A percentile compares a stretch with the other conserved stretches of the same genome.
phyloP scores from a whole-genome alignment of 768 basidiomycete genomes.

The Tylopilus subfusipes region DNA sequence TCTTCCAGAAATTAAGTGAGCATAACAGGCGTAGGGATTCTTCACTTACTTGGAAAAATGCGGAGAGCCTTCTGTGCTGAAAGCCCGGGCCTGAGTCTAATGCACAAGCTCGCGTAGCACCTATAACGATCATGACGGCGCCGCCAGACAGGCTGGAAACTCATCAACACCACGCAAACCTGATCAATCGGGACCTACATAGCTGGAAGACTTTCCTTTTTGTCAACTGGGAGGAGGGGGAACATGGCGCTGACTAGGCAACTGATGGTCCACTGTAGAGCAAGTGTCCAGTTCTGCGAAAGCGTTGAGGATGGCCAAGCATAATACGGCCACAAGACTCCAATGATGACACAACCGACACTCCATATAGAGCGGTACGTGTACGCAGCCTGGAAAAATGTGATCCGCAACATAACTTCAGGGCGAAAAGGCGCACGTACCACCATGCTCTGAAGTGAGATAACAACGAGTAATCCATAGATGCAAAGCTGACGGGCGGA shows the following conservation, averaged over 20 bases:
- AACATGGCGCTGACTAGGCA: conserved; percentile 63
- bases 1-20: conserved; percentile 30
- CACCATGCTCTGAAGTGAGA: conserved; percentile 65
- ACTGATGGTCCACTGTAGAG: conserved; percentile 42
- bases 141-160: conserved; percentile 47
- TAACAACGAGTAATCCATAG: conserved; percentile 34
- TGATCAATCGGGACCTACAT: conserved; percentile 49
- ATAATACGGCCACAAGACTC: conserved; percentile 59
- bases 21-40: not conserved
- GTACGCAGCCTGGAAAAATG: conserved; percentile 55
- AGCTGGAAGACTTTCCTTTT: conserved; percentile 52
- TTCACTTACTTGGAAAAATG: conserved; percentile 24
- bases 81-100: not conserved
- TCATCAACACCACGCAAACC: conserved; percentile 6
- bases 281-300: conserved; percentile 24
- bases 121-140: conserved; percentile 38
- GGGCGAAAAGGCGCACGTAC: conserved; percentile 39
- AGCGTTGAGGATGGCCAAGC: conserved; percentile 43
- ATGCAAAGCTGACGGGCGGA: conserved; percentile 22
- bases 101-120: conserved; percentile 19
- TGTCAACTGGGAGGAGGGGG: conserved; percentile 69
- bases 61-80: conserved; percentile 3
- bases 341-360: conserved; percentile 56
- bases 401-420: not conserved
- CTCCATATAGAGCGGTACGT: conserved; percentile 71